Evolutionary conservation across 176 grass and related monocot species (phyloP), one percentile per base, ranked within the genome.

Genomic region (Saccharum spontaneum): DNA sequence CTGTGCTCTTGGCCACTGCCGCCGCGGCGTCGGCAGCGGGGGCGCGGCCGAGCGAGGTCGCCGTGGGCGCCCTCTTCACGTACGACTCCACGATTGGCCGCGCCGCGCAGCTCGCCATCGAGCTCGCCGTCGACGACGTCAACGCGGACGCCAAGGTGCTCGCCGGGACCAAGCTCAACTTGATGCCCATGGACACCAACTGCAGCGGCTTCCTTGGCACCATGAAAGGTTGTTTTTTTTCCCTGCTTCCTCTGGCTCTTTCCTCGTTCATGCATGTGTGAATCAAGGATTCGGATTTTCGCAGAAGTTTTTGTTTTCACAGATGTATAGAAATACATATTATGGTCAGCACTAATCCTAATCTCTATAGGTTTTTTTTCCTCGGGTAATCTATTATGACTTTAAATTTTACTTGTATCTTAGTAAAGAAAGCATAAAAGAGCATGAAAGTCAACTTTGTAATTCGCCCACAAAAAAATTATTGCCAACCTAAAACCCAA

Each of bases 161-260:
- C n/a, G 59, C 88, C 3, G 82, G 89, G 62, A 94, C 92, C 23
- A 90, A 16, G 23, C 87, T 98, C 38, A 91, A 49, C 49, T 20
- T 98, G 34, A 57, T 85, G n/a, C 11, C 59, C 20, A 92, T 90
- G 41, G 95, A 98, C 80, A 98, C 95, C 75, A 93, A 93, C 14
- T 98, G 95, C 84, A 98, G 92, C 67, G 90, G 87, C 0, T 98
- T 98, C 81, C 36, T 98, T 75, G 92, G 92, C 46, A 91, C 44
- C 0, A 48, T 94, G 23, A 89, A 94, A 88, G 90, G 95, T 98
- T 63, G 68, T 0, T 8, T 7, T 20, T 37, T 20, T 34, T 36
- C 0, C 6, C 0, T 12, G 45, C 14, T 30, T 82, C 10, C 0
- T 41, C 39, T 30, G n/a, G n/a, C 78, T 72, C 23, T 63, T 48